Evolutionary conservation across 768 basidiomycete genomes (phyloP).

Genomic region (Podaxis sp.): DNA sequence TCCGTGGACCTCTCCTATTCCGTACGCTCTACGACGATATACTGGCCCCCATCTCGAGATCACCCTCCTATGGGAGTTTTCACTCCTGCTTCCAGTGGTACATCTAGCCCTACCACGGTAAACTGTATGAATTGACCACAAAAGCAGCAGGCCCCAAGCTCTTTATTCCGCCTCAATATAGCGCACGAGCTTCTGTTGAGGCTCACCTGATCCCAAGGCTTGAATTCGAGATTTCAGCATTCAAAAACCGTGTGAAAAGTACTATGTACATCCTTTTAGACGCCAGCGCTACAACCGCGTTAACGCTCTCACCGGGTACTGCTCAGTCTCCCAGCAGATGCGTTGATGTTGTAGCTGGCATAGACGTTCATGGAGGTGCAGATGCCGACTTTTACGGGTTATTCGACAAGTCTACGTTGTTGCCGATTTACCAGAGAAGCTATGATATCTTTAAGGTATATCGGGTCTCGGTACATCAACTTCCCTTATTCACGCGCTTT

Average conservation of each 20-base stretch:
- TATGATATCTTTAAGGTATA: constrained; percentile 8
- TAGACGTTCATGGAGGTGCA: constrained; percentile 13
- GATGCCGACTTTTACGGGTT: constrained; percentile 12
- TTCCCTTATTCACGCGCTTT: not conserved
- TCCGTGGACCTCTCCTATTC: constrained; percentile 8
- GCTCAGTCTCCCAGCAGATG: constrained; percentile 4
- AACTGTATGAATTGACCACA: not conserved
- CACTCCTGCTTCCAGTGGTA: constrained; percentile 40
- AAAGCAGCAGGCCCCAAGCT: constrained; percentile 35
- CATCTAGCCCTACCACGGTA: constrained; percentile 18
- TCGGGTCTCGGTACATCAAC: not conserved
- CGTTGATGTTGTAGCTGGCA: constrained; percentile 7
- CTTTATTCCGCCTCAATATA: constrained; percentile 36
- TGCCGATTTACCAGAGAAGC: constrained; percentile 5
- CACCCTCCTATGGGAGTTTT: constrained; percentile 24
- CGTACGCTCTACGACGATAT: constrained; percentile 5
- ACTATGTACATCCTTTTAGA: constrained; percentile 43
- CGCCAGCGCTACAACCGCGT: constrained; percentile 29
- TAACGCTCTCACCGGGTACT: constrained; percentile 18
- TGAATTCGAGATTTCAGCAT: constrained; percentile 43
- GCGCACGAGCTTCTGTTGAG: constrained; percentile 37
- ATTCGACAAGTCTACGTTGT: not conserved
- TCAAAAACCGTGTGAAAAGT: constrained; percentile 35
- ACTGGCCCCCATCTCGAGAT: constrained; percentile 17
- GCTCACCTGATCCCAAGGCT: constrained; percentile 51